These are phyloP conservation scores for Cornus kousa DNA, from an alignment of 148 eudicot genomes.

Conservation along the genomic window DNA sequence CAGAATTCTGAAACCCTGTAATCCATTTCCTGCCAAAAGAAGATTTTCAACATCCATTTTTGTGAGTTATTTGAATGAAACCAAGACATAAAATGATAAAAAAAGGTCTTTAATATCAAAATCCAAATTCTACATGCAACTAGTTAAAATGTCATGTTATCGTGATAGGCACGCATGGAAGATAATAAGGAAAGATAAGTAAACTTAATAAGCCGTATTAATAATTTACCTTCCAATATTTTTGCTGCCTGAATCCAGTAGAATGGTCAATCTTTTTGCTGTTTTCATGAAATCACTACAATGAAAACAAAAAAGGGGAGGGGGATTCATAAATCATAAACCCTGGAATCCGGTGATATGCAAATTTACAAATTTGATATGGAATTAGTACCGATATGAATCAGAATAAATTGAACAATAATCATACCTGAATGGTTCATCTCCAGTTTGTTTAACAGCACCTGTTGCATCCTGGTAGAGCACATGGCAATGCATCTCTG, in stretches of 20 bases:
- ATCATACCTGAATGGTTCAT: constrained; percentile 51
- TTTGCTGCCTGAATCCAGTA: constrained; percentile 32
- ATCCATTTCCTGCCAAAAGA: constrained; percentile 43
- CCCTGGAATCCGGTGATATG: background rate
- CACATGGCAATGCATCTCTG: constrained; percentile 35
- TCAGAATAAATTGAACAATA: background rate
- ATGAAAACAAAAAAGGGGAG: background rate
- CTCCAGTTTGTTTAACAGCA: constrained; percentile 42
- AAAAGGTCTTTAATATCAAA: background rate
- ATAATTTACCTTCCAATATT: constrained; percentile 31
- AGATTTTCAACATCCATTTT: background rate
- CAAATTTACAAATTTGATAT: background rate
- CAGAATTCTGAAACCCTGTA: constrained; percentile 38
- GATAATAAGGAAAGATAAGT: no score
- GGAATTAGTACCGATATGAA: background rate
- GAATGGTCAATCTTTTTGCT: constrained; percentile 51
- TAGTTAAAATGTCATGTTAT: background rate
- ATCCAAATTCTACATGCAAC: background rate
- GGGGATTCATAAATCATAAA: background rate
- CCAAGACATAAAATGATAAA: no score
- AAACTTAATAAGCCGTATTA: background rate
- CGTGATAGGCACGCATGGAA: background rate
- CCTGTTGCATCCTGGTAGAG: constrained; percentile 44
- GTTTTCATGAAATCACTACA: constrained; percentile 42
- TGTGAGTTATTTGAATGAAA: background rate